Percentiles rank a stretch among this genome's conserved stretches.
Conservation (phyloP, 495 filamentous ascomycete species). For the Emericellopsis terricola region DNA sequence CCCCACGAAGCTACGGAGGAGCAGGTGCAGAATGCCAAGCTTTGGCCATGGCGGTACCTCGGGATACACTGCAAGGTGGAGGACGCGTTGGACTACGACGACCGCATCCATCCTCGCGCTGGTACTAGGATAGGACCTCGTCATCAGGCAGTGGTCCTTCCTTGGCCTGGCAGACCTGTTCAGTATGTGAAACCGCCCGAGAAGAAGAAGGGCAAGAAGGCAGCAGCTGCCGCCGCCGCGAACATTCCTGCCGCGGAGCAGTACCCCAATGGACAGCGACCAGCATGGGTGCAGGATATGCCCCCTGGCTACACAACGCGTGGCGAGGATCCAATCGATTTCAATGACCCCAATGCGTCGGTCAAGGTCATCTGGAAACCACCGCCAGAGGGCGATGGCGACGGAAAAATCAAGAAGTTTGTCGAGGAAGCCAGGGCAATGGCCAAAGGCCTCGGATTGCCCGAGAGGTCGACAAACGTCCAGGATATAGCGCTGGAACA, state of each 20-base stretch:
- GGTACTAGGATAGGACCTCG: constrained; percentile 82
- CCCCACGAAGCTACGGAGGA: constrained; percentile 64
- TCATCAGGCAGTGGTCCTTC: constrained; percentile 71
- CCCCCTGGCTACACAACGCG: constrained; percentile 69
- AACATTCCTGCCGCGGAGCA: constrained; percentile 66
- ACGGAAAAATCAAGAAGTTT: constrained; percentile 45
- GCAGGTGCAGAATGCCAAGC: constrained; percentile 74
- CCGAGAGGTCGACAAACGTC: constrained; percentile 63
- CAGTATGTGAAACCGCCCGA: constrained; percentile 79
- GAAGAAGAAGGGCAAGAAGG: constrained; percentile 49
- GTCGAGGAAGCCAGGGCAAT: constrained; percentile 47
- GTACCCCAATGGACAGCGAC: constrained; percentile 55
- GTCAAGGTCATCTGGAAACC: constrained; percentile 40
- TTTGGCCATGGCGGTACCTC: constrained; percentile 94
- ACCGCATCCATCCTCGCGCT: constrained; percentile 91
- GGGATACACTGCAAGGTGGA: constrained; percentile 93
- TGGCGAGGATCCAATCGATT: constrained; percentile 48
- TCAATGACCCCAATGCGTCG: constrained; percentile 25
- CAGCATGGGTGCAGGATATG: constrained; percentile 86
- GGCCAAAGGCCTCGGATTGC: constrained; percentile 43
- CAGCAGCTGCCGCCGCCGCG: constrained; percentile 57
- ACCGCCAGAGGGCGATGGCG: constrained; percentile 32
- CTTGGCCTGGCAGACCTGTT: constrained; percentile 73
- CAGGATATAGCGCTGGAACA: constrained; percentile 69
- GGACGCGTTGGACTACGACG: constrained; percentile 92